Percentiles rank a stretch among this genome's conserved stretches.
Evolutionary conservation across 2,329 filamentous ascomycete species (phyloP).

Genomic region (Exophiala mesophila): DNA sequence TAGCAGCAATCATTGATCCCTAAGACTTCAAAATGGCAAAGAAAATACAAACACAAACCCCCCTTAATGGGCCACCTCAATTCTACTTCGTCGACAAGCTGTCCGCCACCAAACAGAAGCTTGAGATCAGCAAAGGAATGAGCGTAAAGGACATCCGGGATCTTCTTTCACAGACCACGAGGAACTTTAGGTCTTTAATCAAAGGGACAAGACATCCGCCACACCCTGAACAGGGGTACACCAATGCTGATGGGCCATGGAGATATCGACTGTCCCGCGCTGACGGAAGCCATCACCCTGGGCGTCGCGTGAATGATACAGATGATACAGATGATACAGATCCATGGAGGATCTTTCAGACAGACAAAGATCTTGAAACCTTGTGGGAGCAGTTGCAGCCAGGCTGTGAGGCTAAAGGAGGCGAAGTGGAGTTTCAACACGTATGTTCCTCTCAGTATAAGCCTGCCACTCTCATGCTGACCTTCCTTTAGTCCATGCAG

Average conservation of each 20-base stretch:
- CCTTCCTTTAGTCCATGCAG: no score
- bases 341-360: background rate
- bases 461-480: no score
- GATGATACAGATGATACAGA: background rate
- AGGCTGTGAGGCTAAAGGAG: background rate
- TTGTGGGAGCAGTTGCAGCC: background rate
- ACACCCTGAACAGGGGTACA: background rate
- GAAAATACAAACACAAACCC: no score
- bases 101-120: background rate
- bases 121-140: background rate
- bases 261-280: background rate
- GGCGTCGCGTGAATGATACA: background rate
- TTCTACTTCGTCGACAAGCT: background rate
- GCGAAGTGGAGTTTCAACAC: background rate
- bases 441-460: no score
- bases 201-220: no score
- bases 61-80: background rate
- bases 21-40: no score
- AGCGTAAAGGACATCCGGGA: no score
- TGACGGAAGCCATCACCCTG: background rate
- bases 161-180: no score
- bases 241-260: conserved; percentile 1
- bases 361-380: background rate
- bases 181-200: no score
- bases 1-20: no score